phyloP scores from a whole-genome alignment of 2,329 filamentous ascomycete species.

The Kalaharituber pfeilii region DNA sequence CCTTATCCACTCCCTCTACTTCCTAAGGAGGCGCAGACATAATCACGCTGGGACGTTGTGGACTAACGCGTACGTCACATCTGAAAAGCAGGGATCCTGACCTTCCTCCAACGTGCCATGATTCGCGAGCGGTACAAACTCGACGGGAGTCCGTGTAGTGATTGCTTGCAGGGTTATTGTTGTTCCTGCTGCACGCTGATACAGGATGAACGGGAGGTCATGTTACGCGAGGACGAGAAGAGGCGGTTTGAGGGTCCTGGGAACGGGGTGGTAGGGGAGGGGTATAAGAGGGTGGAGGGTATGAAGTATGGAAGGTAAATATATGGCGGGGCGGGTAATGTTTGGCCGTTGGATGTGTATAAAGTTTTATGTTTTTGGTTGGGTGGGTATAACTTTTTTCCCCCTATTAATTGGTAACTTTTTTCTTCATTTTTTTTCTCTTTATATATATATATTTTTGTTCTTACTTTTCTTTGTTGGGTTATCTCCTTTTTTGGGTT shows the following conservation, averaged over 20 bases:
- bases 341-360: neutral
- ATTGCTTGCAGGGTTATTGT: slow-evolving; percentile 22
- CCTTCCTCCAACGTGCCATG: slow-evolving; percentile 21
- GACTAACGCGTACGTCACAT: neutral
- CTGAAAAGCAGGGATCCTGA: slow-evolving; percentile 18
- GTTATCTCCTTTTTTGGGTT: neutral
- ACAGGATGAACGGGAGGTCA: slow-evolving; percentile 22
- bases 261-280: slow-evolving; percentile 19
- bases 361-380: neutral
- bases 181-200: slow-evolving; percentile 21
- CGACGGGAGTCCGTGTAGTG: slow-evolving; percentile 17
- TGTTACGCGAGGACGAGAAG: slow-evolving; percentile 20
- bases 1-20: neutral
- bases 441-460: too few species aligned
- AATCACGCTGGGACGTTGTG: neutral
- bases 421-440: neutral
- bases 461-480: too few species aligned
- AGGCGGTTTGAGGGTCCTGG: slow-evolving; percentile 21
- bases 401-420: neutral
- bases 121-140: slow-evolving; percentile 20
- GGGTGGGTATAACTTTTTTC: neutral
- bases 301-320: slow-evolving; percentile 8
- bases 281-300: slow-evolving; percentile 20
- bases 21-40: neutral
- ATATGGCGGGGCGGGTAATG: slow-evolving; percentile 7